Conservation (phyloP, 169 alveolate genomes). For the Perkinsus chesapeaki region DNA sequence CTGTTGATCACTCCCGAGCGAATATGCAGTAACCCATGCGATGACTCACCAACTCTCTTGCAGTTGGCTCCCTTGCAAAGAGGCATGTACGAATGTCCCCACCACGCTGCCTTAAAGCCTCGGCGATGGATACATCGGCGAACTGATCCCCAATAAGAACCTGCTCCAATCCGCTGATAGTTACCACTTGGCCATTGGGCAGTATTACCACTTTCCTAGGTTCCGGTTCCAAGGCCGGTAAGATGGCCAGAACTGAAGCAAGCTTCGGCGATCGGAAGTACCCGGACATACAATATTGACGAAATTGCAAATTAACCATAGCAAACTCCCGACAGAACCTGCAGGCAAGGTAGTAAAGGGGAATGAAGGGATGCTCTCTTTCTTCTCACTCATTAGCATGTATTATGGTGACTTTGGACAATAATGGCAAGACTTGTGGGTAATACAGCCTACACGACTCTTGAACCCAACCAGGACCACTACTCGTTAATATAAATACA, state of each 20-base stretch:
- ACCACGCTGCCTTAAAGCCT: background rate
- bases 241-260: background rate
- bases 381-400: background rate
- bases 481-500: background rate
- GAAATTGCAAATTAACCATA: background rate
- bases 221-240: background rate
- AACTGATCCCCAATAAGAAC: background rate
- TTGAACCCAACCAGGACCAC: background rate
- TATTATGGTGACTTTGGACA: background rate
- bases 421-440: background rate
- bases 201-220: background rate
- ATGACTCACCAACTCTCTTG: background rate
- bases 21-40: background rate
- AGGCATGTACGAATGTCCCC: background rate
- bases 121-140: background rate
- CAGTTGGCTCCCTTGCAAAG: background rate
- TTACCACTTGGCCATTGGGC: background rate
- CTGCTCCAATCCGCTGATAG: background rate
- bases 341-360: background rate
- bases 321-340: slow-evolving; percentile 3
- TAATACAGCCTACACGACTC: background rate
- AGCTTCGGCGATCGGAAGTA: background rate
- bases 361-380: no score
- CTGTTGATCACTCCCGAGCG: background rate
- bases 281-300: background rate